These are phyloP conservation scores for Globisporangium nunn DNA, from an alignment of 352 stramenopile species.

Conservation along the genomic window DNA sequence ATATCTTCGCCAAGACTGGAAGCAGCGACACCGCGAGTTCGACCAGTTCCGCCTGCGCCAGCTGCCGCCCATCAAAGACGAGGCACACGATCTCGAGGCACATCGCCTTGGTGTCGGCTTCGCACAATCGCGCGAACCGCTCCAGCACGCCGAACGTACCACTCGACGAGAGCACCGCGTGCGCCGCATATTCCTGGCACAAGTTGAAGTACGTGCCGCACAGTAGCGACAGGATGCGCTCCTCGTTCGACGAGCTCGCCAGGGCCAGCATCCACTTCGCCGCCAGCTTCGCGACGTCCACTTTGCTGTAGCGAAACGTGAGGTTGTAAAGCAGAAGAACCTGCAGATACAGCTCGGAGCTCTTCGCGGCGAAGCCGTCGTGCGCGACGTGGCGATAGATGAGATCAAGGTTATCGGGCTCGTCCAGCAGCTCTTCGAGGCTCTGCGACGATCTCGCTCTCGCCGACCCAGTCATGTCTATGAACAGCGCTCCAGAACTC, in stretches of 20 bases:
- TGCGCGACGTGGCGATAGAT: constrained; percentile 44
- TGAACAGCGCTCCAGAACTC: constrained; percentile 2
- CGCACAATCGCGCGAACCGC: constrained; percentile 25
- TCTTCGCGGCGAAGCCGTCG: constrained; percentile 25
- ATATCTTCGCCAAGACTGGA: constrained; percentile 37
- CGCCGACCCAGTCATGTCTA: background rate
- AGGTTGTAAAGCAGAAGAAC: constrained; percentile 71
- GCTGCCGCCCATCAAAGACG: constrained; percentile 46
- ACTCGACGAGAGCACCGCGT: constrained; percentile 28
- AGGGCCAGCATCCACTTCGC: constrained; percentile 31
- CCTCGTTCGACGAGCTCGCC: constrained; percentile 4
- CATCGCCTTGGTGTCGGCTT: constrained; percentile 33
- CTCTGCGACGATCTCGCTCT: background rate
- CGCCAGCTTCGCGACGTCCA: constrained; percentile 33
- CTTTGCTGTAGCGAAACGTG: constrained; percentile 56
- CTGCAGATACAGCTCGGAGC: constrained; percentile 48
- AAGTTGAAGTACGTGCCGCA: constrained; percentile 57
- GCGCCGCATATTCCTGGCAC: constrained; percentile 55
- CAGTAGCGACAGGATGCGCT: constrained; percentile 27
- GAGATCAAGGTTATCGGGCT: constrained; percentile 31
- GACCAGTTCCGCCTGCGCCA: constrained; percentile 31
- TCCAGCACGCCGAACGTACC: constrained; percentile 28
- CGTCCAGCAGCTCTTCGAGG: constrained; percentile 44
- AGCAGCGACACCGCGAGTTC: constrained; percentile 34
- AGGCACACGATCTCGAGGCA: constrained; percentile 63